A percentile compares a stretch with the other conserved stretches of the same genome.
Conservation (phyloP, 2,329 filamentous ascomycete species). For the Drechslerella coelobrocha region DNA sequence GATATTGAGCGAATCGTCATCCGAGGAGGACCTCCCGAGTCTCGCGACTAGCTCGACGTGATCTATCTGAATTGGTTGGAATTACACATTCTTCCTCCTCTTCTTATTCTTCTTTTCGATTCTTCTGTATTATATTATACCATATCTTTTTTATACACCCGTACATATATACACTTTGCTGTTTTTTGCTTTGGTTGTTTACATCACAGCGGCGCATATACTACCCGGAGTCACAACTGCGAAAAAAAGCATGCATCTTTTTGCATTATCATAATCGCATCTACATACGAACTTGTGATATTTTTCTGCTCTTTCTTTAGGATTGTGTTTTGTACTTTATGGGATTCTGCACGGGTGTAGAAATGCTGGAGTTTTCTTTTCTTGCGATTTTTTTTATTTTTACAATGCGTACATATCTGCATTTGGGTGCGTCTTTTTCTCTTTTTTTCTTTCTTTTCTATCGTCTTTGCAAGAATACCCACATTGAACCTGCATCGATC, state of each 20-base stretch:
- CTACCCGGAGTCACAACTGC: slow-evolving; percentile 1
- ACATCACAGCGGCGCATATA: neutral
- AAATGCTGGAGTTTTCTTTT: no score
- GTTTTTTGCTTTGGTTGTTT: slow-evolving; percentile 9
- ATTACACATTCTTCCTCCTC: slow-evolving; percentile 2
- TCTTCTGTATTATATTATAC: slow-evolving; percentile 13
- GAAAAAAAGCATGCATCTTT: neutral
- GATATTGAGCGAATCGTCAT: slow-evolving; percentile 25
- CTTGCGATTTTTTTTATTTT: no score
- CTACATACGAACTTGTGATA: no score
- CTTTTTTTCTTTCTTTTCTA: no score
- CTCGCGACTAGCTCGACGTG: slow-evolving; percentile 17
- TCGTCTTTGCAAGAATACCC: slow-evolving; percentile 3
- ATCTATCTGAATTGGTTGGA: slow-evolving; percentile 41
- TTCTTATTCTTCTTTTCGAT: slow-evolving; percentile 16
- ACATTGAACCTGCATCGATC: neutral
- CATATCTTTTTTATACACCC: slow-evolving; percentile 13
- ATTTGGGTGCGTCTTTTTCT: no score
- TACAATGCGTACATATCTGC: no score
- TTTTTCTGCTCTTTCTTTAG: no score
- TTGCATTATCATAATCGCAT: no score
- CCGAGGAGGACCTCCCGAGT: slow-evolving; percentile 32
- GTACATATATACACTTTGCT: slow-evolving; percentile 10
- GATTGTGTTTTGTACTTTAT: no score
- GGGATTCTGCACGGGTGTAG: no score